Percentiles rank a stretch among this genome's conserved stretches.
These are phyloP conservation scores for Adenanthera pavonina DNA, from an alignment of 306 rosid species.

Conservation along the genomic window DNA sequence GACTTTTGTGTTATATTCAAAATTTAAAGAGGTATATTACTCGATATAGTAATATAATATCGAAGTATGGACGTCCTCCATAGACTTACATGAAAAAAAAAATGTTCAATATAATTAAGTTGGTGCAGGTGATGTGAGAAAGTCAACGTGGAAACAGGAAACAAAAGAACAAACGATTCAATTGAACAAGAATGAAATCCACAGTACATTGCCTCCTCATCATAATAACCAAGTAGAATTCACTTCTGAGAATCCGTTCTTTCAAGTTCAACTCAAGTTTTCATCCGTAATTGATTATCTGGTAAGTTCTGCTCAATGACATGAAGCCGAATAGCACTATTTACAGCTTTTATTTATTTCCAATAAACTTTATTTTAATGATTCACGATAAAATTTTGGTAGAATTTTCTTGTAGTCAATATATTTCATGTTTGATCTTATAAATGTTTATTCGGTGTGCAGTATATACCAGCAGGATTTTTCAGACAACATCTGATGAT, in stretches of 20 bases:
- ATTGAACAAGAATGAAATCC: neutral
- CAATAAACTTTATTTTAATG: no score
- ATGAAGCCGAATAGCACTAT: no score
- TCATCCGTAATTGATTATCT: neutral
- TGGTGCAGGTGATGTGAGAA: neutral
- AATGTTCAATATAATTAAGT: neutral
- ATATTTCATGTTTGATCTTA: neutral
- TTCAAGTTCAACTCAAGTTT: neutral
- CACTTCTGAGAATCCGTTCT: slow-evolving; percentile 4
- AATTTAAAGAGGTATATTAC: no score
- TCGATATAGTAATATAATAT: no score
- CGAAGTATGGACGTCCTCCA: no score
- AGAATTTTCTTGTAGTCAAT: no score
- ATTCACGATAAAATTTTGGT: no score
- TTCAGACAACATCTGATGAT: neutral
- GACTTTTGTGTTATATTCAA: no score
- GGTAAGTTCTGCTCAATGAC: neutral
- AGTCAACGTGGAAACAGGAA: neutral
- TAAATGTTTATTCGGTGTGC: neutral
- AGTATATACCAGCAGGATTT: neutral
- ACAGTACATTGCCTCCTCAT: neutral
- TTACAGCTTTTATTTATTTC: no score
- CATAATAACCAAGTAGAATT: neutral
- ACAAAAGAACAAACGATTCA: neutral
- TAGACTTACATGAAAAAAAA: no score